Evolutionary conservation across 805 yeast species (phyloP).

Genomic region (Wickerhamiella azymoides): DNA sequence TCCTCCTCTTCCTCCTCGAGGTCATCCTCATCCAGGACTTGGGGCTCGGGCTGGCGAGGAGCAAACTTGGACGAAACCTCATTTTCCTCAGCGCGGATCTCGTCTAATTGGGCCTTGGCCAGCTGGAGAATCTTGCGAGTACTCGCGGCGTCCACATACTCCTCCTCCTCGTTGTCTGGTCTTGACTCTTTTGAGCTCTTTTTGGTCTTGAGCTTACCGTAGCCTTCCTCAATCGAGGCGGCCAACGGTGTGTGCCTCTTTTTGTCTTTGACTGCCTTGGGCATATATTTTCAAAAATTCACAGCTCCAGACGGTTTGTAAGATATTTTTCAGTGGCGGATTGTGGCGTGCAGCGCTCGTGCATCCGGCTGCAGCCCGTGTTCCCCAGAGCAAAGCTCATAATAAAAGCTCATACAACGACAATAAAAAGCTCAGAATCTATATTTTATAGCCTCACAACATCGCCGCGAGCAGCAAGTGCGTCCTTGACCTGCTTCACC

Average conservation of each 20-base stretch:
- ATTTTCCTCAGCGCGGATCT: constrained; percentile 49
- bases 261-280: constrained; percentile 24
- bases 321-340: constrained; percentile 57
- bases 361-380: too few species aligned
- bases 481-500: constrained; percentile 68
- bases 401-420: too few species aligned
- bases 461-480: constrained; percentile 44
- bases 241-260: constrained; percentile 12
- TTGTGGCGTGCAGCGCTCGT: background rate
- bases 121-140: constrained; percentile 77
- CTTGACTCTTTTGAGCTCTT: constrained; percentile 14
- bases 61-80: constrained; percentile 23
- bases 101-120: constrained; percentile 90
- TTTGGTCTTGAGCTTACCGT: constrained; percentile 50
- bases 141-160: constrained; percentile 61
- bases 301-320: background rate
- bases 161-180: constrained; percentile 32
- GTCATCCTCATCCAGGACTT: constrained; percentile 39
- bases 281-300: constrained; percentile 11
- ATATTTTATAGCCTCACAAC: constrained; percentile 40
- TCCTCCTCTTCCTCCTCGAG: constrained; percentile 37
- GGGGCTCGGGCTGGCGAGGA: constrained; percentile 22
- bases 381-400: background rate
- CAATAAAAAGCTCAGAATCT: too few species aligned
- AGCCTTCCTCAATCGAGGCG: constrained; percentile 60